phyloP scores from a whole-genome alignment of 345 rosid species.

The Combretum micranthum region DNA sequence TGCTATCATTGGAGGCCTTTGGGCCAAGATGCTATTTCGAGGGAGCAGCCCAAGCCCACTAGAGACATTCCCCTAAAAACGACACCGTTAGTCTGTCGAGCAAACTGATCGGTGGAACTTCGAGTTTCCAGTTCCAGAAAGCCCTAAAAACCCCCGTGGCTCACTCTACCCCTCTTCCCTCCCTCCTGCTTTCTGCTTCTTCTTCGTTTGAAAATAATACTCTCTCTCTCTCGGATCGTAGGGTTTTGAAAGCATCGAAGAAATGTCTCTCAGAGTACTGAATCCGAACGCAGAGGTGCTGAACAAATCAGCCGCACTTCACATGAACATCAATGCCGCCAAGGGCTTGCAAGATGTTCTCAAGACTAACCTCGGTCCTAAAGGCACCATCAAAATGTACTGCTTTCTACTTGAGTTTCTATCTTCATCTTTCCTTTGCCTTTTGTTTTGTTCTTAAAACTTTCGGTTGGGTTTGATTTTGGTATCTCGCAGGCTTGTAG shows the following conservation, averaged over 20 bases:
- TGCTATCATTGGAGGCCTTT: too few relatives aligned
- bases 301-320: constrained; percentile 96
- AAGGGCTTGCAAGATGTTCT: constrained; percentile 95
- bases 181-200: too few relatives aligned
- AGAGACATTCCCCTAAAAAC: too few relatives aligned
- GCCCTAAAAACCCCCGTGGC: too few relatives aligned
- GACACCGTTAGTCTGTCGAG: too few relatives aligned
- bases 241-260: constrained; percentile 10
- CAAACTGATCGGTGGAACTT: too few relatives aligned
- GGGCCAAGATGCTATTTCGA: too few relatives aligned
- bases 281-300: constrained; percentile 98
- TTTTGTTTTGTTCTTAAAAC: constrained; percentile 1
- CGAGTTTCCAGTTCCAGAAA: too few relatives aligned
- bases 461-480: not conserved
- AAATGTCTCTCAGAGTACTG: constrained; percentile 80
- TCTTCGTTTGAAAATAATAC: too few relatives aligned
- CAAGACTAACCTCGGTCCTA: constrained; percentile 91
- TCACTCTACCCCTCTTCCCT: too few relatives aligned
- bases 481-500: constrained; percentile 66
- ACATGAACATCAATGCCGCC: constrained; percentile 98
- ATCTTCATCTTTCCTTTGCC: not conserved
- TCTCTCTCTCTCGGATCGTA: too few relatives aligned
- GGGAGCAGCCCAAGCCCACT: too few relatives aligned
- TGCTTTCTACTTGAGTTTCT: not conserved
- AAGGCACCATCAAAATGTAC: constrained; percentile 96